These are phyloP conservation scores for Trichoderma sp. DNA, from an alignment of 2,329 filamentous ascomycete species.

Conservation along the genomic window DNA sequence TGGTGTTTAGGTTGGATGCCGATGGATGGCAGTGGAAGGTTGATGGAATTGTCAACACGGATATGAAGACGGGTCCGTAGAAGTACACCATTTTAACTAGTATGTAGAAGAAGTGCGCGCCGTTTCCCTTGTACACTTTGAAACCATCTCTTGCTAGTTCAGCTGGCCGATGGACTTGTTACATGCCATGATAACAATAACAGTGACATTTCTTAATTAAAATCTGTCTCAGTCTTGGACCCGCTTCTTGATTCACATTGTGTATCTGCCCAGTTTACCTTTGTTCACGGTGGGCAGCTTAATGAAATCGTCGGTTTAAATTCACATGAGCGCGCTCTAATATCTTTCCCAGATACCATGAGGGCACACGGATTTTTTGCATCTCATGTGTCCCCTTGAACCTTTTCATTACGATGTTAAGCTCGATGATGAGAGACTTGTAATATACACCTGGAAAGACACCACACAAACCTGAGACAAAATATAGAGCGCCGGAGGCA, in stretches of 20 bases:
- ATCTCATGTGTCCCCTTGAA: not conserved
- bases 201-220: not conserved
- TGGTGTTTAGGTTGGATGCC: conserved; percentile 26
- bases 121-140: not conserved
- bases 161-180: not conserved
- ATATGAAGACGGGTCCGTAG: not conserved
- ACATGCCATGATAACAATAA: not conserved
- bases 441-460: not conserved
- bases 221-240: not conserved
- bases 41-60: conserved; percentile 22
- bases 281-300: no score
- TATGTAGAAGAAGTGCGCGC: no score
- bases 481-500: conserved; percentile 28
- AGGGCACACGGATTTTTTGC: not conserved
- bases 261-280: no score
- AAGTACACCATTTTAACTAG: no score
- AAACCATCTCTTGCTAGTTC: not conserved
- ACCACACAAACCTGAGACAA: not conserved
- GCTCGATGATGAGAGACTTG: not conserved
- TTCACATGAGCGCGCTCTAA: no score
- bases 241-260: not conserved
- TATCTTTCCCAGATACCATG: no score
- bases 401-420: not conserved
- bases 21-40: conserved; percentile 23
- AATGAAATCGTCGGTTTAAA: no score